A percentile compares a stretch with the other conserved stretches of the same genome.
Evolutionary conservation across 345 rosid species (phyloP).

Genomic region (Passiflora organensis): DNA sequence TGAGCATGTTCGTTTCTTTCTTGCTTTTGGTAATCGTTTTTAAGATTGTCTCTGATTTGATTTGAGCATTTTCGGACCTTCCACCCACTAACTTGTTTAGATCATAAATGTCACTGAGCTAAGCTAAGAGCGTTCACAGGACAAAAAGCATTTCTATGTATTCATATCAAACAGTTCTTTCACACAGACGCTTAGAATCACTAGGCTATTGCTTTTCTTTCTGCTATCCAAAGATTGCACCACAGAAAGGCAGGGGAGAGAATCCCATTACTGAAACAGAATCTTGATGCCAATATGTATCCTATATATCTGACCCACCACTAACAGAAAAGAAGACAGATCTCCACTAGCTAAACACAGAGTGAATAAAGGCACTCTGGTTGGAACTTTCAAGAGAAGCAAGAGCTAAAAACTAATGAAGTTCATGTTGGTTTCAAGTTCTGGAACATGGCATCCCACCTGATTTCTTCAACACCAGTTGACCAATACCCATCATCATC

Average conservation of each 20-base stretch:
- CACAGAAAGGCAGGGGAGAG: constrained; percentile 30
- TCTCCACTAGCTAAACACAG: neutral
- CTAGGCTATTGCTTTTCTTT: constrained; percentile 16
- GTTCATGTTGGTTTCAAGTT: constrained; percentile 78
- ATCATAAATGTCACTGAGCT: no score
- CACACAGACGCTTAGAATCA: neutral
- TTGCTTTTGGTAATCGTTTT: no score
- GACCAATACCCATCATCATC: constrained; percentile 45
- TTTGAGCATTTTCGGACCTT: no score
- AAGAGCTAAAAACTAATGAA: neutral
- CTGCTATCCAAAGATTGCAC: constrained; percentile 1
- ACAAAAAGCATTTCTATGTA: no score
- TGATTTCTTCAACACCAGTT: constrained; percentile 51
- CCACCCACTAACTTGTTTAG: no score
- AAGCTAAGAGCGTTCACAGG: no score
- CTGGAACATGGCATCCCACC: constrained; percentile 96
- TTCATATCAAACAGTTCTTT: no score
- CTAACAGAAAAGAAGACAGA: constrained; percentile 6
- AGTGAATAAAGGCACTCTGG: constrained; percentile 21
- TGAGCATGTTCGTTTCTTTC: no score
- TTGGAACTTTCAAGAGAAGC: constrained; percentile 29
- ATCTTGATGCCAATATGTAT: constrained; percentile 21
- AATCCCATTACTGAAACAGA: constrained; percentile 31
- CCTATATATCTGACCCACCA: constrained; percentile 28
- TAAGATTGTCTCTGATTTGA: no score